Base-by-base conservation (phyloP, 768 basidiomycete species). In the Roridomyces roridus region DNA sequence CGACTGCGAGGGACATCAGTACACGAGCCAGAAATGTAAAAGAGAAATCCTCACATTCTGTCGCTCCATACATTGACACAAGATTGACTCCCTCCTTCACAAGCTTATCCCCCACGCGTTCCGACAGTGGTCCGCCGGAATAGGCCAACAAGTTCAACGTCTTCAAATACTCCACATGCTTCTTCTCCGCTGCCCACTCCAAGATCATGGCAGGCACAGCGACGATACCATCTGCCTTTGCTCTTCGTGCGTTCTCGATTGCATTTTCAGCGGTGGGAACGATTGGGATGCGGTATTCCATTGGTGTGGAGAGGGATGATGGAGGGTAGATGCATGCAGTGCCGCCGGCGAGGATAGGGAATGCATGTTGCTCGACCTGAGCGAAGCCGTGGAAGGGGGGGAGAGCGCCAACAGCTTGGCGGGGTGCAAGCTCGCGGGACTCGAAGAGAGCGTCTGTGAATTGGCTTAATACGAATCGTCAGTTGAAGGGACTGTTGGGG, bases 321-420 rank as follows among this genome's bases (percentile, higher is more conserved):
- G 79, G 78, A 15, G 76, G 68, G 52, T 68, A 76, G 4, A 79
- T 41, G 15, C 55, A 65, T 1, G 70, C 62, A 10, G 70, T 56
- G 1, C 56, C 26, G 7, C 71, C 48, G 20, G 35, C 46, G 31
- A 63, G 69, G 15, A 78, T 25, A 3, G 76, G 67, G 21, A 58
- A 37, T 5, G 74, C 55, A 1, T 78, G 44, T 29, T 77, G 75
- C 3, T 65, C 41, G n/a, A 46, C 51, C 7, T 71, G 20, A 0
- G 77, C 77, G 3, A 72, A 57, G 0, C 64, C 68, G 57, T 80
- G 77, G 65, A 80, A 80, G 10, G 76, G 36, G 10, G 79, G 78
- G 10, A 79, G 64, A 18, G 65, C 61, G 34, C 47, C 47, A 35
- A 39, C 47, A 35, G 47, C 47, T 31, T 36, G 47, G 15, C 47